A percentile compares a stretch with the other conserved stretches of the same genome.
These are phyloP conservation scores for Dendrocalamus latiflorus DNA, from an alignment of 202 grass and related monocot genomes.

Conservation along the genomic window DNA sequence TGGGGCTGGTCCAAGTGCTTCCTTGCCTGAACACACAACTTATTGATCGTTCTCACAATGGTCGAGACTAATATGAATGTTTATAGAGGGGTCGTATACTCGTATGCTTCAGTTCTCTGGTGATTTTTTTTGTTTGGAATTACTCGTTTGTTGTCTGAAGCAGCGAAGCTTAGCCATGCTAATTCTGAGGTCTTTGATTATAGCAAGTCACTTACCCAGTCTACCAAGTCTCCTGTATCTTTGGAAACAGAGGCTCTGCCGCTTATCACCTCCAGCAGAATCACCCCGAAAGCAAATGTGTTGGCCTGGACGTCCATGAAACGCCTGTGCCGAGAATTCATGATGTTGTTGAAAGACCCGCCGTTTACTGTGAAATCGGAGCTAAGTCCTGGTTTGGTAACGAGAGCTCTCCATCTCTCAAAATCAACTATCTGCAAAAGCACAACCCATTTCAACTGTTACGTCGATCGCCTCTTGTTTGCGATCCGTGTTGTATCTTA, in stretches of 20 bases:
- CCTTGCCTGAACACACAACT: constrained; percentile 42
- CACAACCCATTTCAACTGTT: not conserved
- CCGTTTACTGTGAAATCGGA: constrained; percentile 36
- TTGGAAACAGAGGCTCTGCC: constrained; percentile 62
- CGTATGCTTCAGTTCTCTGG: not conserved
- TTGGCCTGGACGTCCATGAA: constrained; percentile 86
- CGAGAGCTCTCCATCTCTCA: constrained; percentile 73
- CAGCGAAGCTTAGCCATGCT: not conserved
- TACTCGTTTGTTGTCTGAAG: not conserved
- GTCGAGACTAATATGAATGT: not conserved
- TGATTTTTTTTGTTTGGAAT: not conserved
- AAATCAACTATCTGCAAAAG: constrained; percentile 77
- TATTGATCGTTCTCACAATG: not conserved
- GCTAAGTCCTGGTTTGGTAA: constrained; percentile 47
- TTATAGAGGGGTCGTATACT: not conserved
- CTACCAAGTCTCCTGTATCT: constrained; percentile 48
- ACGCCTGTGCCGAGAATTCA: constrained; percentile 47
- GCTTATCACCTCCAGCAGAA: constrained; percentile 80
- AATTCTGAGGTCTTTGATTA: not conserved
- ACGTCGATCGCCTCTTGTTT: not conserved
- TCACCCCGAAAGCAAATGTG: constrained; percentile 72
- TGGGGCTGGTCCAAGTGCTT: constrained; percentile 62
- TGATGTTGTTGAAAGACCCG: constrained; percentile 28
- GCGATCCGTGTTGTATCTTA: too few species aligned
- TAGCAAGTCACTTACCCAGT: constrained; percentile 53